Percentiles rank a stretch among this genome's conserved stretches.
Evolutionary conservation across 805 yeast species (phyloP).

Genomic region (Lipomyces oligophaga): DNA sequence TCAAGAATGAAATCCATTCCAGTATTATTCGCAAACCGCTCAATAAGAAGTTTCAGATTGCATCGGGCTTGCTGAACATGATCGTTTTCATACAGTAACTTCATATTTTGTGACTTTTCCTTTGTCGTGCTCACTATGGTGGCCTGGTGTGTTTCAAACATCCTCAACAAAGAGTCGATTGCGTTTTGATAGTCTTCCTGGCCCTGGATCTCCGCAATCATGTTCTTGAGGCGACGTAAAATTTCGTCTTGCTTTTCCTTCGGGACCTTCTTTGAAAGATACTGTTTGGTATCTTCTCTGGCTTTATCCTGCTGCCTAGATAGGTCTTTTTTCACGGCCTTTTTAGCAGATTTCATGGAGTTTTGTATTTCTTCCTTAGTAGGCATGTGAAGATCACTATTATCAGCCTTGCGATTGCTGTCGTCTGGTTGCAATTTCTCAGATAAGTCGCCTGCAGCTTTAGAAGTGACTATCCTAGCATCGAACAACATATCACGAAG

Average conservation of each 20-base stretch:
- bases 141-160: conserved; percentile 17
- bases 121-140: background rate
- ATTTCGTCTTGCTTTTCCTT: conserved; percentile 21
- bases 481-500: conserved; percentile 25
- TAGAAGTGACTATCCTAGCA: conserved; percentile 2
- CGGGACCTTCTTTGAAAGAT: conserved; percentile 18
- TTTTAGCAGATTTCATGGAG: too few species aligned
- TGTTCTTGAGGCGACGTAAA: conserved; percentile 17
- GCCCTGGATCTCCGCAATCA: conserved; percentile 26
- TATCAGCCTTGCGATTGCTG: too few species aligned
- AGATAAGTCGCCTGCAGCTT: conserved; percentile 3
- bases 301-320: too few species aligned
- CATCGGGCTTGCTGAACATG: conserved; percentile 14
- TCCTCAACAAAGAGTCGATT: conserved; percentile 19
- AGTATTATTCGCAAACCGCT: conserved; percentile 26
- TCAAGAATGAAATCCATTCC: conserved; percentile 15
- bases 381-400: too few species aligned
- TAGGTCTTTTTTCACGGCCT: too few species aligned
- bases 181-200: conserved; percentile 26
- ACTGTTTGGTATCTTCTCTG: conserved; percentile 8
- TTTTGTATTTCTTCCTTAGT: too few species aligned
- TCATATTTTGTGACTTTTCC: background rate
- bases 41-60: conserved; percentile 18
- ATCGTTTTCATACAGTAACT: conserved; percentile 15
- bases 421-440: conserved; percentile 5